Base-by-base conservation (phyloP, 1,284 basidiomycete genomes). In the Inonotus obliquus region DNA sequence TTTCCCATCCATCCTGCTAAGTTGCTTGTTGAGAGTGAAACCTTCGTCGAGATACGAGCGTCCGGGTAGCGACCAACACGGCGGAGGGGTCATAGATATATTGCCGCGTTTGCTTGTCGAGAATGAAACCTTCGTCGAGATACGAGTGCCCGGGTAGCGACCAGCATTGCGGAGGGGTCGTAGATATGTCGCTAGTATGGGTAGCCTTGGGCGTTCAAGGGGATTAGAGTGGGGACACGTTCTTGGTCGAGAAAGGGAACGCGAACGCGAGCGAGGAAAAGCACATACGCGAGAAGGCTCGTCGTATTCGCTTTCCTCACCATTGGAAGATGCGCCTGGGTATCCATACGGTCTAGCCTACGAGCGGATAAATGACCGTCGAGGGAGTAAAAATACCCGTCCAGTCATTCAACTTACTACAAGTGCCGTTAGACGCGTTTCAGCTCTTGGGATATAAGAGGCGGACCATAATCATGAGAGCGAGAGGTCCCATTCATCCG, bases 281-380 rank as follows among this genome's bases (percentile, higher is more conserved):
- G 41, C 19, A 29, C 62, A 63, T 21, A 37, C 49, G 25, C 62
- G 62, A 9, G 38, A 48, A 11, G 55, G 62, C 39, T 60, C 54
- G 1, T 61, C 62, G 41, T 63, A 60, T 41, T 63, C 62, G 35
- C 57, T 63, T n/a, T 58, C 55, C 14, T 63, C 62, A 19, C 62
- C 62, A 7, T 63, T 57, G 2, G 62, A 63, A 47, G 61, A 56
- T 29, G 51, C 61, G n/a, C n/a, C 45, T 19, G 45, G 39, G 17
- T 62, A 62, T 45, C 61, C 55, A 7, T 49, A 52, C 21, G 49
- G 55, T 4, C 39, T 57, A 2, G 61, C 55, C 39, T 56, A 47
- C 11, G 54, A 29, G 37, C n/a, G n/a, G n/a, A n/a, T n/a, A n/a
- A n/a, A n/a, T n/a, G n/a, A n/a, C n/a, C 60, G 53, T 45, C 32